Evolutionary conservation across 1,284 basidiomycete species (phyloP).

Genomic region (Cerrena zonata): DNA sequence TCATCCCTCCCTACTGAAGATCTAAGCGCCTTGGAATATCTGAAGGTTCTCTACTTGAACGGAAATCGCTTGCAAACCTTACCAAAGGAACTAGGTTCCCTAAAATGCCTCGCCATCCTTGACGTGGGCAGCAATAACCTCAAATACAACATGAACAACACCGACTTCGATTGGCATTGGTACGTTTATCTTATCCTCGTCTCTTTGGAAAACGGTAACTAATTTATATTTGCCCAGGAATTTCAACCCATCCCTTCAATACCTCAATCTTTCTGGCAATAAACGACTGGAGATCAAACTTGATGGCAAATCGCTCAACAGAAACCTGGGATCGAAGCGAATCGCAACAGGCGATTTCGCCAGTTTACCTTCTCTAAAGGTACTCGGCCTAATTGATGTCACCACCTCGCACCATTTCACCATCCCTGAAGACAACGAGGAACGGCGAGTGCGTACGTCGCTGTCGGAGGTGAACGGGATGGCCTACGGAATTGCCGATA

Average conservation of each 20-base stretch:
- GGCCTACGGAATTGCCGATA: slow-evolving; percentile 96
- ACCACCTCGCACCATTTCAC: slow-evolving; percentile 76
- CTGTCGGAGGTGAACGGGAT: slow-evolving; percentile 86
- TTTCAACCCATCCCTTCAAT: slow-evolving; percentile 88
- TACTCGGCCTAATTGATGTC: slow-evolving; percentile 96
- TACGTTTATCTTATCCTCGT: slow-evolving; percentile 69
- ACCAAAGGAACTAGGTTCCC: slow-evolving; percentile 83
- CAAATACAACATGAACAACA: slow-evolving; percentile 98
- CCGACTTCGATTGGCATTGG: slow-evolving; percentile 99
- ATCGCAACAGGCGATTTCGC: slow-evolving; percentile 68
- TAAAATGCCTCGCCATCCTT: slow-evolving; percentile 75
- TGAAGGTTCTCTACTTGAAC: slow-evolving; percentile 83
- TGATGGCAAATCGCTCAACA: slow-evolving; percentile 28
- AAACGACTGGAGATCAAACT: slow-evolving; percentile 85
- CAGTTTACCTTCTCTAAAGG: slow-evolving; percentile 74
- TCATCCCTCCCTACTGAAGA: slow-evolving; percentile 88
- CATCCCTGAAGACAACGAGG: slow-evolving; percentile 87
- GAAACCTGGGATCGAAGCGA: slow-evolving; percentile 13
- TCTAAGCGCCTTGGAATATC: slow-evolving; percentile 59
- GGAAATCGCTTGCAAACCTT: slow-evolving; percentile 92
- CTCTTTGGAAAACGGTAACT: slow-evolving; percentile 75
- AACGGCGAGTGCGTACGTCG: slow-evolving; percentile 89
- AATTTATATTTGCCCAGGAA: slow-evolving; percentile 59
- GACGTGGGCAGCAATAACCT: slow-evolving; percentile 93
- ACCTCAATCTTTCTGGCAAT: slow-evolving; percentile 85